Conservation (phyloP, 148 eudicot genomes). For the Heliosperma pusillum region DNA sequence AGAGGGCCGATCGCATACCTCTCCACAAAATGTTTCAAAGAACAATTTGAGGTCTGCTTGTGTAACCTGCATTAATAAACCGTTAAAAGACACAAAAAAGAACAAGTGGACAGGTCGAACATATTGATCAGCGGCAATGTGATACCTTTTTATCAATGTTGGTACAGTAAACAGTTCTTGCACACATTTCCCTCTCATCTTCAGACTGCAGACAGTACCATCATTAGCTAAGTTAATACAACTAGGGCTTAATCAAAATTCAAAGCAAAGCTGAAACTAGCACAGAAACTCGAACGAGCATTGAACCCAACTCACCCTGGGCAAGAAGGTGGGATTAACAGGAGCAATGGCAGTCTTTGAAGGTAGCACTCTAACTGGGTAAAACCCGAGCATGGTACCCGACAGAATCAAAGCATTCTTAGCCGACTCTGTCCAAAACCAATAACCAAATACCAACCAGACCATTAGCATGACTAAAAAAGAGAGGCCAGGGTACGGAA, state of each 20-base stretch:
- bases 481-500: background rate
- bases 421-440: constrained; percentile 70
- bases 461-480: constrained; percentile 8
- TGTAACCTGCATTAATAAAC: constrained; percentile 51
- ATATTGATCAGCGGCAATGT: constrained; percentile 1
- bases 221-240: constrained; percentile 17
- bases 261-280: background rate
- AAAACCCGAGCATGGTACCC: constrained; percentile 95
- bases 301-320: constrained; percentile 52
- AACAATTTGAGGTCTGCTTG: constrained; percentile 82
- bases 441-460: constrained; percentile 3
- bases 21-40: constrained; percentile 84
- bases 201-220: constrained; percentile 59
- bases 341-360: constrained; percentile 99
- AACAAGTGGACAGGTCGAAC: background rate
- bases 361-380: constrained; percentile 91
- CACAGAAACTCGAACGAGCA: background rate
- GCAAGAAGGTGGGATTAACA: constrained; percentile 93
- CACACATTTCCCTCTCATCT: constrained; percentile 98
- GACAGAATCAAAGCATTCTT: constrained; percentile 78
- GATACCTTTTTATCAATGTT: constrained; percentile 91
- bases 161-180: constrained; percentile 91
- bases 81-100: background rate
- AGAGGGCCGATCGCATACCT: constrained; percentile 48
- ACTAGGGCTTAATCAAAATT: constrained; percentile 11